Evolutionary conservation across 2,329 filamentous ascomycete species (phyloP).

Genomic region (Hirsutella rhossiliensis): DNA sequence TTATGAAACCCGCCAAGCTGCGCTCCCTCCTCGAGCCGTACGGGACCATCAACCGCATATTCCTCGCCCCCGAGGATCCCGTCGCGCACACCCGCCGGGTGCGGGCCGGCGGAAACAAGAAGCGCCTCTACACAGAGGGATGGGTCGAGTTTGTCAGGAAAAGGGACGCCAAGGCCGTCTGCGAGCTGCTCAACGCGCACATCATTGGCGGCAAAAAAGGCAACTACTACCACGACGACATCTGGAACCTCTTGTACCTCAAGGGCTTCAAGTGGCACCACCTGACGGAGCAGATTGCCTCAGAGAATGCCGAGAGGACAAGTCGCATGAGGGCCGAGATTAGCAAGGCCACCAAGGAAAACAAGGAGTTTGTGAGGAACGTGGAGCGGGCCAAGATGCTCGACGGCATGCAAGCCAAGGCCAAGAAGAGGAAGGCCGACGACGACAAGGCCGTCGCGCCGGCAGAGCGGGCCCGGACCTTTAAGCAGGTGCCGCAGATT

Average conservation of each 20-base stretch:
- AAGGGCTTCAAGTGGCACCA: slow-evolving; percentile 75
- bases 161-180: slow-evolving; percentile 63
- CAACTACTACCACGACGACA: slow-evolving; percentile 71
- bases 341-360: slow-evolving; percentile 62
- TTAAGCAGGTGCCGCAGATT: slow-evolving; percentile 54
- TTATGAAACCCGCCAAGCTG: slow-evolving; percentile 75
- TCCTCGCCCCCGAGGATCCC: slow-evolving; percentile 66
- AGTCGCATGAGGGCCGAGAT: slow-evolving; percentile 71
- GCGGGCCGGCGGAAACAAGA: slow-evolving; percentile 68
- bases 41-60: slow-evolving; percentile 65
- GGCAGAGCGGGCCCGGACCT: slow-evolving; percentile 30
- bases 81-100: slow-evolving; percentile 54
- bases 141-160: slow-evolving; percentile 78
- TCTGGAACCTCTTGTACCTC: slow-evolving; percentile 76
- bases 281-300: slow-evolving; percentile 64
- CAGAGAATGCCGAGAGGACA: slow-evolving; percentile 69
- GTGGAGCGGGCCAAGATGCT: slow-evolving; percentile 71
- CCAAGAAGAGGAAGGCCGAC: slow-evolving; percentile 26
- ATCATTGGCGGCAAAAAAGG: slow-evolving; percentile 78
- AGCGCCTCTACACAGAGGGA: slow-evolving; percentile 68
- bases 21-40: slow-evolving; percentile 64
- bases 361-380: slow-evolving; percentile 69
- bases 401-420: slow-evolving; percentile 56
- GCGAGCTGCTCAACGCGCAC: slow-evolving; percentile 63
- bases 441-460: slow-evolving; percentile 11